Evolutionary conservation across 2,329 filamentous ascomycete genomes (phyloP), one percentile per base, ranked within the genome.

Genomic region (Helotiales sp.): DNA sequence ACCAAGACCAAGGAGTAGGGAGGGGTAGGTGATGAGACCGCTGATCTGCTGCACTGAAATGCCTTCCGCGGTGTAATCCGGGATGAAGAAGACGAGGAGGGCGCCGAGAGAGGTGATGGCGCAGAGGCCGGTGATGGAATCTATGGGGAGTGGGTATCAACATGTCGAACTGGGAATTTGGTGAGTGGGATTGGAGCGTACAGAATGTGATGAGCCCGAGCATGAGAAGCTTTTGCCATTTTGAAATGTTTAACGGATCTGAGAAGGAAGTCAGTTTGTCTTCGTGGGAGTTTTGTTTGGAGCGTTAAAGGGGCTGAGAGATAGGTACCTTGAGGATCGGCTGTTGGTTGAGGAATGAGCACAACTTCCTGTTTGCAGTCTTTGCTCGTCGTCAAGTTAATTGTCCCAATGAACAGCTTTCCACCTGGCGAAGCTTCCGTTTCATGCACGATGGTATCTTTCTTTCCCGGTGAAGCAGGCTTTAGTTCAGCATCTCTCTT

Each of bases 11-110:
- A 50, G 10, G 47, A 50, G 47, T 8, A 50, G 47, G 3, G 47
- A 50, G 20, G 47, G 47, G 47, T 50, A 50, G 8, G 47, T 50
- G 22, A 50, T 28, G 2, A 50, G 47, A 1, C 47, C 47, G 22
- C 22, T 26, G 10, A 50, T 50, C 13, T 22, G 22, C 11, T 50
- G 47, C 10, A 50, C 10, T 22, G 47, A 50, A 22, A 50, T 50
- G 0, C 47, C 47, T 15, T 50, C 47, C 1, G 8, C 22, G 11
- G 22, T 24, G 22, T 50, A 50, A 3, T 50, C 47, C 4, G 47
- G 47, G 47, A 50, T 50, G 47, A 50, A 50, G 13, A 50, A 50
- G 22, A 50, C 47, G 47, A 50, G 47, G 47, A 50, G 47, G 7
- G 47, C 22, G 22, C 47, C 47, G 13, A 50, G 47, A 22, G 47